Evolutionary conservation across 345 rosid species (phyloP).

Genomic region (Populus alba): DNA sequence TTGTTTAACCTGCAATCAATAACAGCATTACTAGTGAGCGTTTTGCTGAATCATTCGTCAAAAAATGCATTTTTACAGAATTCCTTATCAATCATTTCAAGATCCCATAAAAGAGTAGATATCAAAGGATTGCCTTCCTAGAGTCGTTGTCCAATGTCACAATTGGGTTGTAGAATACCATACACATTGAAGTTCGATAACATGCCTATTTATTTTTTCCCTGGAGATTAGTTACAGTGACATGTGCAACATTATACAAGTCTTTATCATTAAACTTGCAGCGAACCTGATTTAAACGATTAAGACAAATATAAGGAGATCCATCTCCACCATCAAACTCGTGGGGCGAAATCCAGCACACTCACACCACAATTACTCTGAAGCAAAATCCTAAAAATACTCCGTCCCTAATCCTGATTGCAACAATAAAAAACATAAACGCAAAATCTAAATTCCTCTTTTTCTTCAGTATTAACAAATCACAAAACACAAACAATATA

Average conservation of each 20-base stretch:
- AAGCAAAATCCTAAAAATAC: slow-evolving; percentile 79
- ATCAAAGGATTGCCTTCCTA: too few species aligned
- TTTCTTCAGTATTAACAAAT: too few species aligned
- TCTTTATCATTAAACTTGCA: neutral
- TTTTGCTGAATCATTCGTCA: too few species aligned
- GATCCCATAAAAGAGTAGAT: too few species aligned
- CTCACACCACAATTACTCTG: slow-evolving; percentile 97
- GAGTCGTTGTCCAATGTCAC: too few species aligned
- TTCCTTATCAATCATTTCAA: too few species aligned
- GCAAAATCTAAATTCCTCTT: slow-evolving; percentile 1
- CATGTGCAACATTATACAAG: neutral
- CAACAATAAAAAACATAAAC: slow-evolving; percentile 1
- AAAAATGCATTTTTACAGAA: too few species aligned
- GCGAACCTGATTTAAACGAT: slow-evolving; percentile 84
- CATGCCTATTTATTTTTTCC: too few species aligned
- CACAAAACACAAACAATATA: slow-evolving; percentile 1
- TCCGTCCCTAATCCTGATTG: slow-evolving; percentile 68
- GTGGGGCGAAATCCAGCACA: slow-evolving; percentile 74
- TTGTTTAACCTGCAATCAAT: too few species aligned
- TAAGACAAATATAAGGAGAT: slow-evolving; percentile 70
- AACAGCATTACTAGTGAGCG: too few species aligned
- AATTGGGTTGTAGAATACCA: too few species aligned
- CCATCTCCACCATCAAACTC: slow-evolving; percentile 62
- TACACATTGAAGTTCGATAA: too few species aligned
- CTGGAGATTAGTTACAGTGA: neutral